phyloP scores from a whole-genome alignment of 805 yeast species.

The Grigorovia yakushimaensis region DNA sequence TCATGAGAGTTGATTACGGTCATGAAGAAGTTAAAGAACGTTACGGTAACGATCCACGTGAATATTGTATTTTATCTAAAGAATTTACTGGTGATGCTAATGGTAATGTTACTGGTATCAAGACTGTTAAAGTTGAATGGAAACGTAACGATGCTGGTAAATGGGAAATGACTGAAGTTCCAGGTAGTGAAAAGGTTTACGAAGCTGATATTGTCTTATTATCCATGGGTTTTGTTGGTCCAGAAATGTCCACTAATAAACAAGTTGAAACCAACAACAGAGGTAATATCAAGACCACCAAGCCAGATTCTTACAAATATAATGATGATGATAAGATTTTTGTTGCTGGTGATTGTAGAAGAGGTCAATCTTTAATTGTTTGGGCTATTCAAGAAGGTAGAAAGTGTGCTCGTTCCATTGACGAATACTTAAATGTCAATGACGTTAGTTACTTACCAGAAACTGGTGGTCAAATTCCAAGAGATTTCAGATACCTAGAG shows the following conservation, averaged over 20 bases:
- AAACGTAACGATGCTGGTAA: conserved; percentile 80
- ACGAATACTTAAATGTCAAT: conserved; percentile 48
- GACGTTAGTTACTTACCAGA: conserved; percentile 72
- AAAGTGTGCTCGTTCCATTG: conserved; percentile 95
- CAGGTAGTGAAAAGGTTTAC: conserved; percentile 88
- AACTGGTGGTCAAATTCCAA: conserved; percentile 82
- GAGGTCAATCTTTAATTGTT: conserved; percentile 95
- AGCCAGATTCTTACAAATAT: conserved; percentile 45
- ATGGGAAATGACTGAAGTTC: conserved; percentile 98
- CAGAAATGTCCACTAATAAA: conserved; percentile 59
- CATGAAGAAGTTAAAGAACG: conserved; percentile 91
- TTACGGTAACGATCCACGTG: conserved; percentile 96
- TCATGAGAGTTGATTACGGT: conserved; percentile 96
- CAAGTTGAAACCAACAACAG: conserved; percentile 41
- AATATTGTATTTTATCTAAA: conserved; percentile 88
- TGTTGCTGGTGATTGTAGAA: conserved; percentile 97
- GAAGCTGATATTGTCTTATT: conserved; percentile 89
- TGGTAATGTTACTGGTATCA: conserved; percentile 90
- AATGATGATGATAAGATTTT: conserved; percentile 65
- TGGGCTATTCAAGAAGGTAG: conserved; percentile 99
- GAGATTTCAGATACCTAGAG: conserved; percentile 68
- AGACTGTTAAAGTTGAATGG: conserved; percentile 97
- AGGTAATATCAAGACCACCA: conserved; percentile 61
- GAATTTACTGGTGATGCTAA: conserved; percentile 92
- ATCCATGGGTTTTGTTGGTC: conserved; percentile 97